Base-by-base conservation (phyloP, 2,329 filamentous ascomycete species). In the Grosmannia penicillata region DNA sequence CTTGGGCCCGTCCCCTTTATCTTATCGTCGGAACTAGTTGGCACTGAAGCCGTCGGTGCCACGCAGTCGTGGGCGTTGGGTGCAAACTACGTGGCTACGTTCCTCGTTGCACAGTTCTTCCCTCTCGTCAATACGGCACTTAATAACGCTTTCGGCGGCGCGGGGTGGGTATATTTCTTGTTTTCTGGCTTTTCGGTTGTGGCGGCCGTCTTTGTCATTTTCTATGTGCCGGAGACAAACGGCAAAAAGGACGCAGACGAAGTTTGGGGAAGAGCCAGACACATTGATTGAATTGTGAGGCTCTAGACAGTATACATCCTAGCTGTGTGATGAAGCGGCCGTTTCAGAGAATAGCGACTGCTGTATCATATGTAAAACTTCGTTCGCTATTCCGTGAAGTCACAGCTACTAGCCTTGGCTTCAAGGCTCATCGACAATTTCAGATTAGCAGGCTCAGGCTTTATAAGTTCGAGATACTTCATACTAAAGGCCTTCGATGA, bases 1-100 rank as follows among this genome's bases (percentile, higher is more conserved):
- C 70, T 98, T 0, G 91, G 91, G 0, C 91, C 91, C 0, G 84
- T 98, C 1, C 91, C 91, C 0, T 98, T 96, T 57, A 93, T 96
- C 47, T 69, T 98, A 33, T 80, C 87, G 0, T 87, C 83, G 2
- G 91, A 96, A 58, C 72, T 96, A 3, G 91, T 96, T 1, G 82
- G 78, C 0, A 78, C 85, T 11, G 85, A 94, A 54, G 91, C 89
- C 0, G 86, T 95, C 0, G 87, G 89, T 2, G 85, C 89, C 0
- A 82, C 85, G 1, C 91, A 98, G 56, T 87, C 81, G 41, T 93
- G 86, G 72, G 82, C 80, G 1, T 60, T 96, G 19, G 84, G 76
- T 2, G 80, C 83, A 13, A 96, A 91, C 56, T 96, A 93, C 67
- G 67, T 84, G 21, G 82, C 86, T 1, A 96, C 89, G 0, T 96